phyloP scores from a whole-genome alignment of 208 protist genomes.

The Trypanosoma mega region DNA sequence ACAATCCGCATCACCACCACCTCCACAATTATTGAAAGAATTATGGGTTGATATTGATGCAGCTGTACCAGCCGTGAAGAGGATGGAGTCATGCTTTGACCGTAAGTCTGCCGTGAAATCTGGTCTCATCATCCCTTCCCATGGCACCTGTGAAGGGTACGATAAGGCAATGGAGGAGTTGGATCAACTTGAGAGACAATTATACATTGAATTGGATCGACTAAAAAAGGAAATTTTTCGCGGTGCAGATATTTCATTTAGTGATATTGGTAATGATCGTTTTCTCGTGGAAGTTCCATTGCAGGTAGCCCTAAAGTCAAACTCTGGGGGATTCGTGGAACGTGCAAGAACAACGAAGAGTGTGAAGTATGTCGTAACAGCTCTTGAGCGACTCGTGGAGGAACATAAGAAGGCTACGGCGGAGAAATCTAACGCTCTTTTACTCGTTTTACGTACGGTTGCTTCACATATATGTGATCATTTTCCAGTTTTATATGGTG shows the following conservation, averaged over 20 bases:
- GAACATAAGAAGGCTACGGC: conserved; percentile 58
- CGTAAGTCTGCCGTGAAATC: conserved; percentile 34
- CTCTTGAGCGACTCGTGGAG: conserved; percentile 44
- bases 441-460: conserved; percentile 60
- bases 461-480: conserved; percentile 71
- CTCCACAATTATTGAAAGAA: conserved; percentile 58
- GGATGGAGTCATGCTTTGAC: conserved; percentile 74
- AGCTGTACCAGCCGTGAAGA: conserved; percentile 33
- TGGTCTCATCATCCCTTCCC: conserved; percentile 63
- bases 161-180: conserved; percentile 49
- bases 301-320: conserved; percentile 39
- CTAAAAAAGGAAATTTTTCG: conserved; percentile 52
- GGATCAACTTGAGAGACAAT: conserved; percentile 38
- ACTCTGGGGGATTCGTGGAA: conserved; percentile 59
- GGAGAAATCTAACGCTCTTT: conserved; percentile 54
- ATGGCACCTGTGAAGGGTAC: conserved; percentile 55
- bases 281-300: conserved; percentile 84
- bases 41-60: conserved; percentile 42
- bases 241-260: conserved; percentile 51
- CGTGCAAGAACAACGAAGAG: conserved; percentile 60
- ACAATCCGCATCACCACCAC: conserved; percentile 20
- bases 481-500: conserved; percentile 56
- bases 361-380: conserved; percentile 67
- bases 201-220: conserved; percentile 46
- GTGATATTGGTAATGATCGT: conserved; percentile 79